Conservation (phyloP, 352 stramenopile genomes). For the Plasmopara muralis region DNA sequence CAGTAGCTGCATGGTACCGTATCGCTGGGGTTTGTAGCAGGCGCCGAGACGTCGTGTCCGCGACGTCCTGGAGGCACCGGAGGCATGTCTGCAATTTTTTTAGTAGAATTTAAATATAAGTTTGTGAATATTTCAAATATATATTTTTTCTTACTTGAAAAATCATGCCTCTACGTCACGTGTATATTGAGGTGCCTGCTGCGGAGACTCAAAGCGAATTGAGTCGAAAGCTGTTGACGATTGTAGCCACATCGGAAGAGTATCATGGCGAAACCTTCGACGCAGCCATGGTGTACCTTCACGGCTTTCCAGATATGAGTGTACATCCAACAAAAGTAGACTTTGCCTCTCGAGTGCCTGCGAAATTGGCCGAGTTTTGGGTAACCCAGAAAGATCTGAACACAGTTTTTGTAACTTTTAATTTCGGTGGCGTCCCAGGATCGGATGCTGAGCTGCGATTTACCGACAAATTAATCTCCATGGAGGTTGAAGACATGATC, state of each 20-base stretch:
- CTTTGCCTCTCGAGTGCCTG: conserved; percentile 49
- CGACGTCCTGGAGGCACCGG: conserved; percentile 20
- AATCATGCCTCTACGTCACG: conserved; percentile 17
- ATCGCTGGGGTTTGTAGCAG: conserved; percentile 1
- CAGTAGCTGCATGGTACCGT: conserved; percentile 41
- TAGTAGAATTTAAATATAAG: neutral
- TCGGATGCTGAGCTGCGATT: conserved; percentile 45
- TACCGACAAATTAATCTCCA: conserved; percentile 44
- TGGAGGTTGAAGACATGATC: conserved; percentile 52
- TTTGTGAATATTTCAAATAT: neutral
- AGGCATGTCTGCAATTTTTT: conserved; percentile 11
- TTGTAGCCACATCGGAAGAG: conserved; percentile 15
- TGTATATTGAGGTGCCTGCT: conserved; percentile 12
- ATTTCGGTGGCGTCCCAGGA: conserved; percentile 58
- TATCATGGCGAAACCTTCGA: conserved; percentile 16
- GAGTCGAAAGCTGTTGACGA: conserved; percentile 16
- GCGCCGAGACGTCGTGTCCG: conserved; percentile 7
- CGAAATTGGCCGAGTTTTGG: conserved; percentile 54
- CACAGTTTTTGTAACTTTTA: conserved; percentile 47
- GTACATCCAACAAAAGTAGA: conserved; percentile 48
- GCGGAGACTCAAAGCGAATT: conserved; percentile 8
- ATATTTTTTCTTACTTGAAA: neutral
- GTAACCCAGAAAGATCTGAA: conserved; percentile 21
- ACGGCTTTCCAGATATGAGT: conserved; percentile 67
- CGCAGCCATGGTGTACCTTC: conserved; percentile 58